Conservation (phyloP, 2,329 filamentous ascomycete species). For the Botryotinia calthae region DNA sequence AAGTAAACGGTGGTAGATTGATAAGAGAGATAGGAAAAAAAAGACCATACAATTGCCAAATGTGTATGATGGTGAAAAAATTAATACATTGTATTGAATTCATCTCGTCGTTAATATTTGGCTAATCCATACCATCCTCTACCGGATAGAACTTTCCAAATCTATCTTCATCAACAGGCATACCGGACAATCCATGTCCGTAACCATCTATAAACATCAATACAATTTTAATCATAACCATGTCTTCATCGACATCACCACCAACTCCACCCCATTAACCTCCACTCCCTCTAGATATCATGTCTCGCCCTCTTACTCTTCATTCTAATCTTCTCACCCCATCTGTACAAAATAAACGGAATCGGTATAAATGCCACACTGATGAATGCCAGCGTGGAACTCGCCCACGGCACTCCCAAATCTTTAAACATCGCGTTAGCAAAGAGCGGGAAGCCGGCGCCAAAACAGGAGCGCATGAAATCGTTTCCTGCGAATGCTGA, state of each 20-base stretch:
- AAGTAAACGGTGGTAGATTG: neutral
- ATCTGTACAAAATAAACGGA: constrained; percentile 60
- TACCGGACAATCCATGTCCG: neutral
- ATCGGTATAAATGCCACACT: constrained; percentile 59
- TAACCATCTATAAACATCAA: neutral
- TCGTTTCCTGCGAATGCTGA: constrained; percentile 42
- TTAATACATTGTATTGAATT: neutral
- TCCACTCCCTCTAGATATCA: neutral
- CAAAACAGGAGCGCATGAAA: constrained; percentile 39
- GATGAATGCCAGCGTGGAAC: constrained; percentile 58
- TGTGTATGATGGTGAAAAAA: neutral
- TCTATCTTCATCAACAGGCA: neutral
- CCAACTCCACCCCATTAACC: neutral
- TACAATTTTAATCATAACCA: neutral
- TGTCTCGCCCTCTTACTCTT: constrained; percentile 17
- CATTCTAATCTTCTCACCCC: constrained; percentile 54
- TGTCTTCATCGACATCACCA: neutral
- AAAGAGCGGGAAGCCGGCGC: constrained; percentile 41
- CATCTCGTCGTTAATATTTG: neutral
- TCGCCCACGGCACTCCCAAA: constrained; percentile 60
- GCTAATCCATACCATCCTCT: neutral
- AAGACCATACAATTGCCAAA: neutral
- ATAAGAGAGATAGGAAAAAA: neutral
- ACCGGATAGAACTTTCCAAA: neutral
- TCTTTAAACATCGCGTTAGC: constrained; percentile 17